A percentile compares a stretch with the other conserved stretches of the same genome.
These are phyloP conservation scores for Pharnaceum exiguum DNA, from an alignment of 148 eudicot genomes.

Conservation along the genomic window DNA sequence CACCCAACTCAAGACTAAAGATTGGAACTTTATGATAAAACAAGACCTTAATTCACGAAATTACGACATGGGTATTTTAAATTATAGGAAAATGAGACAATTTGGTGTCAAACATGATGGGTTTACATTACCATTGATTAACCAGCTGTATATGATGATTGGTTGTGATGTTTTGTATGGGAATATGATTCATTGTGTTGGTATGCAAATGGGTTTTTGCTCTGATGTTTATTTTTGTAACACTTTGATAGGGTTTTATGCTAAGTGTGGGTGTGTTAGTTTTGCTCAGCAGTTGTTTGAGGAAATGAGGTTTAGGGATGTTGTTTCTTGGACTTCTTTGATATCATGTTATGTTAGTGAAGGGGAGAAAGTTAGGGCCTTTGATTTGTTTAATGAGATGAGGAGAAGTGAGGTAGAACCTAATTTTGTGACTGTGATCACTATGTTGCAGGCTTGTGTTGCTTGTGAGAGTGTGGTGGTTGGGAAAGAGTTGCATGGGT, in stretches of 20 bases:
- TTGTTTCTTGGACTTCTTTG: conserved; percentile 62
- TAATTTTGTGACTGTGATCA: conserved; percentile 45
- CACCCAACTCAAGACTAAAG: conserved; percentile 17
- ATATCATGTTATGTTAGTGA: conserved; percentile 36
- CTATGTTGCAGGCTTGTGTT: conserved; percentile 42
- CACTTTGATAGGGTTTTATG: conserved; percentile 43
- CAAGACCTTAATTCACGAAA: conserved; percentile 9
- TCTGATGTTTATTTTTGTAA: conserved; percentile 37
- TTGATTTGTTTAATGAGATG: conserved; percentile 23
- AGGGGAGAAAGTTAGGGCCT: conserved; percentile 15
- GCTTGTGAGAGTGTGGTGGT: conserved; percentile 17
- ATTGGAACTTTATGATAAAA: conserved; percentile 31
- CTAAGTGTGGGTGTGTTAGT: conserved; percentile 22
- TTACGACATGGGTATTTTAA: conserved; percentile 18
- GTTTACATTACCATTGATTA: conserved; percentile 27
- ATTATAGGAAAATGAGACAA: conserved; percentile 29
- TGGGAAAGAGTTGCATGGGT: conserved; percentile 46
- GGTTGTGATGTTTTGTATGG: conserved; percentile 14
- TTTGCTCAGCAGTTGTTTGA: conserved; percentile 47
- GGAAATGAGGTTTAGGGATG: conserved; percentile 55
- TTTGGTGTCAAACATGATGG: conserved; percentile 21
- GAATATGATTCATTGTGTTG: conserved; percentile 23
- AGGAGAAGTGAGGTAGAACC: conserved; percentile 37
- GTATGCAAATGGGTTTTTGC: conserved; percentile 25
- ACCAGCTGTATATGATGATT: conserved; percentile 20